phyloP scores from a whole-genome alignment of 2,329 filamentous ascomycete species.

The Ophiocordyceps australis region DNA sequence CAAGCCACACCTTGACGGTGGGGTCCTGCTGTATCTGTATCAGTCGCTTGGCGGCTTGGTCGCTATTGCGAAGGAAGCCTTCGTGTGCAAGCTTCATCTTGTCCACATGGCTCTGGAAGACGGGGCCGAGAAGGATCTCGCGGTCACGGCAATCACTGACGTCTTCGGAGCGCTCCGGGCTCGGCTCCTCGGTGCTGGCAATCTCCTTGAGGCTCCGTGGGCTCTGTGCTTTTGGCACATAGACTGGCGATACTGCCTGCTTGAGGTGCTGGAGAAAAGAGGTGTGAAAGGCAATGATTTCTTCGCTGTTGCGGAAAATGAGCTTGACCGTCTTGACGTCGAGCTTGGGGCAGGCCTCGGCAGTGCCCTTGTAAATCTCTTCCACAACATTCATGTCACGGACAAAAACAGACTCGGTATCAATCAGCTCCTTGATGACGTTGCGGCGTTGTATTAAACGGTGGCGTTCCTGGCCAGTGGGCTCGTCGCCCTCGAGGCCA shows the following conservation, averaged over 20 bases:
- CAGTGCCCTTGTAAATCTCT: constrained; percentile 93
- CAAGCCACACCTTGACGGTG: constrained; percentile 66
- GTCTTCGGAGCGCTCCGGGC: constrained; percentile 19
- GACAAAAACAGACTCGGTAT: constrained; percentile 82
- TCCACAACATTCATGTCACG: constrained; percentile 95
- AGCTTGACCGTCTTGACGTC: constrained; percentile 71
- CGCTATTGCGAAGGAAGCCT: constrained; percentile 43
- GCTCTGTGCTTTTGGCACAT: constrained; percentile 35
- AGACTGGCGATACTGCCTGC: constrained; percentile 60
- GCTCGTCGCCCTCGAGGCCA: constrained; percentile 18
- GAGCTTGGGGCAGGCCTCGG: constrained; percentile 62
- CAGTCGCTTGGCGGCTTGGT: constrained; percentile 40
- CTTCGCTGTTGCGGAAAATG: constrained; percentile 83
- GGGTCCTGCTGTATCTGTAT: constrained; percentile 45
- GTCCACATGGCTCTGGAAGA: constrained; percentile 38
- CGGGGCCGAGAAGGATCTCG: constrained; percentile 29
- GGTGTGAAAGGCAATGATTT: constrained; percentile 76
- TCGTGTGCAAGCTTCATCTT: constrained; percentile 43
- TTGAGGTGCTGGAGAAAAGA: constrained; percentile 66
- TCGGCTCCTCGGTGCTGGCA: too few relatives aligned
- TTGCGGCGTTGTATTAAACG: constrained; percentile 67
- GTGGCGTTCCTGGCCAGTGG: constrained; percentile 39
- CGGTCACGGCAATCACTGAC: constrained; percentile 34
- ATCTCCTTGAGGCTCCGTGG: constrained; percentile 20
- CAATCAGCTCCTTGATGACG: constrained; percentile 78